Base-by-base conservation (phyloP, 2,329 filamentous ascomycete genomes). In the Exophiala sideris region DNA sequence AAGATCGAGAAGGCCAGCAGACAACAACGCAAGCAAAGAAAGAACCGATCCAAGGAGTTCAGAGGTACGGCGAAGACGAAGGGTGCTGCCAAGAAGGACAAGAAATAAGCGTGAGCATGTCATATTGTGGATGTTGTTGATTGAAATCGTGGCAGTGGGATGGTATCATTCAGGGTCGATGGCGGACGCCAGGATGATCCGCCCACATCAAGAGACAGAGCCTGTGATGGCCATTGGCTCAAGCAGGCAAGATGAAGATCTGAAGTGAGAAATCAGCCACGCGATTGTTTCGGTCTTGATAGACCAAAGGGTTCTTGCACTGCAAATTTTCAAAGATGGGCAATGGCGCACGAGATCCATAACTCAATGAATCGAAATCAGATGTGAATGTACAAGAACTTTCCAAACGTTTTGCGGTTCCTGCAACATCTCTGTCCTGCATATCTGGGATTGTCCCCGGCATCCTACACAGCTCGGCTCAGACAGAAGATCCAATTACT, bases 11-110 rank as follows among this genome's bases (percentile, higher is more conserved):
- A 91, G 83, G 85, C 94, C 71, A 90, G 86, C 82, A 89, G 94
- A 86, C 94, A 99, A 82, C 94, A 99, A 81, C 91, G 94, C 96
- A 99, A 99, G 85, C 94, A 97, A 83, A 89, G 94, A 83, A 99
- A 99, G 90, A 99, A 99, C 89, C 86, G 92, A 78, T 86, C 89
- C 80, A 97, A 99, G 91, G 94, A 92, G 75, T 88, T 96, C 78
- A 89, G 94, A 70, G 94, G 94, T 76, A 95, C 90, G 71, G 92
- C 91, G 73, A 99, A 99, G 90, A 86, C 86, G 83, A 96, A 96
- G 89, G 91, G 91, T 77, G 87, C 86, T 75, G 94, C 95, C 86
- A 95, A 96, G 88, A 89, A 78, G 78, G 82, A 77, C 65, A 71
- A 89, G 79, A 86, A 88, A 84, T 90, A 89, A 81, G 44, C 29